Evolutionary conservation across 2,329 filamentous ascomycete genomes (phyloP).

Genomic region (Penicillium rolfsii): DNA sequence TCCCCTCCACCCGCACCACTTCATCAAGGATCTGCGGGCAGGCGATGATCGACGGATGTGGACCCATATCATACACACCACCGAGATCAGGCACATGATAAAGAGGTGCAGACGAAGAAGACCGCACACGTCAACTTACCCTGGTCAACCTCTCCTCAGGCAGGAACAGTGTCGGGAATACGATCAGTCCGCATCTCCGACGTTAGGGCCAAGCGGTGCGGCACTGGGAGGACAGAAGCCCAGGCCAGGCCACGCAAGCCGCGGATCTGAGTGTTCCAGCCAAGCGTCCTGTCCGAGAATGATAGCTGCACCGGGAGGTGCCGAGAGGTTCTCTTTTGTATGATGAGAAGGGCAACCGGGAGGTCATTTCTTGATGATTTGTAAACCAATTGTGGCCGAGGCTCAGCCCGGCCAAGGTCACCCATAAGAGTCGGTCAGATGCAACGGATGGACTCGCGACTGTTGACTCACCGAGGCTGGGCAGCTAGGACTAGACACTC

Average conservation of each 20-base stretch:
- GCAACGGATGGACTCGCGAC: background rate
- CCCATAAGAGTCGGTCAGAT: background rate
- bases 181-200: background rate
- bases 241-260: slow-evolving; percentile 19
- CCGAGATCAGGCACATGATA: slow-evolving; percentile 3
- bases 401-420: slow-evolving; percentile 2
- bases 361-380: background rate
- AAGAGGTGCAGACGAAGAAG: background rate
- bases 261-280: slow-evolving; percentile 20
- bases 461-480: slow-evolving; percentile 9
- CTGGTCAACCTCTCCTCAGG: background rate
- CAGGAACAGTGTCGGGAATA: background rate
- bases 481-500: slow-evolving; percentile 1
- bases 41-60: background rate
- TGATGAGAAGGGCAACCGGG: slow-evolving; percentile 6
- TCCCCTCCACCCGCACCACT: background rate
- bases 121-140: background rate
- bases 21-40: background rate
- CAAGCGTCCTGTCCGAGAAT: slow-evolving; percentile 15
- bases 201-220: background rate
- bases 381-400: background rate
- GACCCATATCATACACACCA: background rate
- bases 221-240: background rate
- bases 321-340: slow-evolving; percentile 10
- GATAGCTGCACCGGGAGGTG: slow-evolving; percentile 7